Conservation (phyloP, 805 yeast genomes). For the Spathaspora hagerdaliae region DNA sequence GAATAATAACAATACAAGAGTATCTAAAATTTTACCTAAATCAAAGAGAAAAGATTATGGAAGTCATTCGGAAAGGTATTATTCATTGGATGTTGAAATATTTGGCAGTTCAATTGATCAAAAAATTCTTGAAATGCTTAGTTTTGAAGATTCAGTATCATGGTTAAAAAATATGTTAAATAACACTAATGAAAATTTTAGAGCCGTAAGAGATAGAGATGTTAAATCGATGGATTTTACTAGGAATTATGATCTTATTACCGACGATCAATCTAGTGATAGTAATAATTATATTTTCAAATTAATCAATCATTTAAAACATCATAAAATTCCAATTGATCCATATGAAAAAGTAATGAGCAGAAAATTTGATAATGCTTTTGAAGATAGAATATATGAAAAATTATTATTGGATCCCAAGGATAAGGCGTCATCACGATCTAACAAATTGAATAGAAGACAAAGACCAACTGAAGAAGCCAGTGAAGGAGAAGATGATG, state of each 20-base stretch:
- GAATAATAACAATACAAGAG: constrained; percentile 2
- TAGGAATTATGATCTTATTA: constrained; percentile 7
- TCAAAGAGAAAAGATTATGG: constrained; percentile 65
- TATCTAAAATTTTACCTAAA: constrained; percentile 31
- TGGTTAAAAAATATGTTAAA: constrained; percentile 14
- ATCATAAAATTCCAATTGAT: background rate
- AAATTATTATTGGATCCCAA: constrained; percentile 1
- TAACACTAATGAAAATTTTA: background rate
- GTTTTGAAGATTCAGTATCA: constrained; percentile 13
- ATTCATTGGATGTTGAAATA: constrained; percentile 58
- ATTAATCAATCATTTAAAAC: constrained; percentile 4
- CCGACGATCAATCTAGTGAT: constrained; percentile 2
- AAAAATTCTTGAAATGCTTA: constrained; percentile 17
- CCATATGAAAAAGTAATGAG: constrained; percentile 1
- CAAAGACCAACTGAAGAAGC: background rate
- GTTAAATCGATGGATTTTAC: constrained; percentile 4
- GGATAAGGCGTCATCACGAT: background rate
- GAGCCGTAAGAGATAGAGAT: background rate
- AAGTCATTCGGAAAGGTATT: constrained; percentile 64
- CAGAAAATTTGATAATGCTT: constrained; percentile 5
- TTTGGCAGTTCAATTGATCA: constrained; percentile 53
- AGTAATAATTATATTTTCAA: constrained; percentile 4
- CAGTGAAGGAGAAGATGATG: constrained; percentile 10
- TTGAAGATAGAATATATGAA: constrained; percentile 4
- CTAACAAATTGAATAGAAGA: constrained; percentile 1